Evolutionary conservation across 2,329 filamentous ascomycete genomes (phyloP).

Genomic region (Botrytis deweyae): DNA sequence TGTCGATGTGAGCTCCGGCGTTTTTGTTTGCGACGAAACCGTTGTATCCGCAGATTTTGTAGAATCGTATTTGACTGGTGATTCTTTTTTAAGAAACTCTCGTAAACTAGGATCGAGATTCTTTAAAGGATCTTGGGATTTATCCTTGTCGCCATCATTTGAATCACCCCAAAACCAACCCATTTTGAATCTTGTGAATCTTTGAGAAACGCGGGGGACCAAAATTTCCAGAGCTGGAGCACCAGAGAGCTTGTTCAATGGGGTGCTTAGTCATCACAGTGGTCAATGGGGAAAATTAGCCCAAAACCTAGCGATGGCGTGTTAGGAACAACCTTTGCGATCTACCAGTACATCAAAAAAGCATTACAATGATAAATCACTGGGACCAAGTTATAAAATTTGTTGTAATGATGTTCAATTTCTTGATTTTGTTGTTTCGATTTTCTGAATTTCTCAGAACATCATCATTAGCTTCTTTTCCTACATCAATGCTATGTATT

Average conservation of each 20-base stretch:
- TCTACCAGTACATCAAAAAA: background rate
- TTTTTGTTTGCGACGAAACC: conserved; percentile 18
- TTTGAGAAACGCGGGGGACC: conserved; percentile 1
- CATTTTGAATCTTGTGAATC: conserved; percentile 31
- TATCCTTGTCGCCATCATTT: conserved; percentile 28
- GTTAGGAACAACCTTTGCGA: background rate
- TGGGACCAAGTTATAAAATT: no score
- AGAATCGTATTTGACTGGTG: conserved; percentile 50
- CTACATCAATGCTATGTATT: no score
- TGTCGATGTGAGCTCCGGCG: conserved; percentile 13
- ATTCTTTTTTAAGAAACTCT: conserved; percentile 66
- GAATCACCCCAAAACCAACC: conserved; percentile 40
- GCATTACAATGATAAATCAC: no score
- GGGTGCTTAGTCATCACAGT: background rate
- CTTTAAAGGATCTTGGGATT: conserved; percentile 52
- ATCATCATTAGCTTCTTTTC: no score
- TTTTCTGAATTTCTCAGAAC: no score
- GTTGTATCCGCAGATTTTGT: conserved; percentile 28
- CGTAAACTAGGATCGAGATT: conserved; percentile 63
- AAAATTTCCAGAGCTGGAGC: conserved; percentile 10
- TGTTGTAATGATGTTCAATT: no score
- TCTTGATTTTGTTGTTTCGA: no score
- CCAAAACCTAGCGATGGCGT: background rate
- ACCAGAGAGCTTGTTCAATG: background rate
- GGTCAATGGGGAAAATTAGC: background rate